Conservation (phyloP, 2,329 filamentous ascomycete species). For the Colletotrichum sp. region DNA sequence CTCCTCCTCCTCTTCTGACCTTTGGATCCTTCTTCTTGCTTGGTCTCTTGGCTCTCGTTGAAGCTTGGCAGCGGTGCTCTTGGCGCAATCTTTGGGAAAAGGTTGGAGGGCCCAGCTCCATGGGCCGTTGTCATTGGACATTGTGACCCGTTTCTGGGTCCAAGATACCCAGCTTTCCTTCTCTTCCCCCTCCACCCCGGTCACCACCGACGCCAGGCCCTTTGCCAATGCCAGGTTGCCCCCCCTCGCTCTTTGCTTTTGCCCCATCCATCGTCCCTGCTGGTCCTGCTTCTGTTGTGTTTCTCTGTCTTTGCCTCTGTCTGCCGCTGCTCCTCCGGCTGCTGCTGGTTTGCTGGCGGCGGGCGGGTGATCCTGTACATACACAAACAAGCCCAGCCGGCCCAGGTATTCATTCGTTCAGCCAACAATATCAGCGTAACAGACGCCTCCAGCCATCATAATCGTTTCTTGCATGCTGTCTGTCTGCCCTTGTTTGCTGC, state of each 20-base stretch:
- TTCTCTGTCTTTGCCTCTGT: background rate
- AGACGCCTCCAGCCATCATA: background rate
- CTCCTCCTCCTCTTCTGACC: background rate
- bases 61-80: background rate
- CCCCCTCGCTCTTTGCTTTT: background rate
- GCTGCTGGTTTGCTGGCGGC: background rate
- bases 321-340: background rate
- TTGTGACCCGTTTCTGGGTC: background rate
- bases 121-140: background rate
- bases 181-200: background rate
- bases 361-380: background rate
- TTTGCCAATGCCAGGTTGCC: background rate
- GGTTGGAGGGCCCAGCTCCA: background rate
- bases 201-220: background rate
- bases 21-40: background rate
- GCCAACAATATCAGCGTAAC: background rate
- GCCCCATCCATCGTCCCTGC: background rate
- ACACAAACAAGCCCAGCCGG: background rate
- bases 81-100: conserved; percentile 3
- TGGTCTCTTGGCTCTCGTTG: background rate
- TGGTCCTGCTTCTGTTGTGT: background rate
- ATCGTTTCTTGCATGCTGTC: background rate
- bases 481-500: background rate
- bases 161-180: background rate
- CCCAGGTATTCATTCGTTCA: background rate